Percentiles rank a stretch among this genome's conserved stretches.
phyloP scores from a whole-genome alignment of 2,329 filamentous ascomycete genomes.

The Colletotrichum orbiculare region DNA sequence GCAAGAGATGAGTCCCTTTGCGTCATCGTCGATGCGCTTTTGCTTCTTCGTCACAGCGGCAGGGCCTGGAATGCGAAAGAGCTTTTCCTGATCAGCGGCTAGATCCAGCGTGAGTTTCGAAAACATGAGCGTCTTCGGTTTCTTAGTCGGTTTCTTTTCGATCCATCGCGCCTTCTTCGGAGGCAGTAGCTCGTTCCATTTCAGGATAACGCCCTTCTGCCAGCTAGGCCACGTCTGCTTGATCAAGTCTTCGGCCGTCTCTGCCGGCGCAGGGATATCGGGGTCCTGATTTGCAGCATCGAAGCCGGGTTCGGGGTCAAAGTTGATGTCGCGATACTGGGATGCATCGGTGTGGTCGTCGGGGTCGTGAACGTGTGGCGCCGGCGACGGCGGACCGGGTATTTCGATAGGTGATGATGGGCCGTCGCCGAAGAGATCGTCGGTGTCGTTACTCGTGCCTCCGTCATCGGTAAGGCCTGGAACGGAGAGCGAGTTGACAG shows the following conservation, averaged over 20 bases:
- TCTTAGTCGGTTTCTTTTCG: slow-evolving; percentile 81
- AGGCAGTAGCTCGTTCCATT: slow-evolving; percentile 85
- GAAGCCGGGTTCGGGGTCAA: slow-evolving; percentile 55
- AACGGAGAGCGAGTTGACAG: slow-evolving; percentile 56
- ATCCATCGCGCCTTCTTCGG: slow-evolving; percentile 82
- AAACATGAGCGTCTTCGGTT: slow-evolving; percentile 83
- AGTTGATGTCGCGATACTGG: slow-evolving; percentile 58
- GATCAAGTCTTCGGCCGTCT: slow-evolving; percentile 80
- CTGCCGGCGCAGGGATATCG: slow-evolving; percentile 74
- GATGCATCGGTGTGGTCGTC: slow-evolving; percentile 48
- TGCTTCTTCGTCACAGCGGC: slow-evolving; percentile 64
- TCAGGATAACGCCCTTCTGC: slow-evolving; percentile 77
- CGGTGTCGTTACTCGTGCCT: slow-evolving; percentile 68
- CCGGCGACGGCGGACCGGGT: slow-evolving; percentile 57
- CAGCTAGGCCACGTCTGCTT: slow-evolving; percentile 86
- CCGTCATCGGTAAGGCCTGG: slow-evolving; percentile 69
- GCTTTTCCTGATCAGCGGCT: slow-evolving; percentile 85
- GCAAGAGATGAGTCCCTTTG: slow-evolving; percentile 60
- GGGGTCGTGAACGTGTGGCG: slow-evolving; percentile 53
- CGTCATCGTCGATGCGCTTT: slow-evolving; percentile 63
- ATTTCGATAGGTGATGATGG: slow-evolving; percentile 59
- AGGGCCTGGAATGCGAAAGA: slow-evolving; percentile 79
- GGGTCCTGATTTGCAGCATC: slow-evolving; percentile 67
- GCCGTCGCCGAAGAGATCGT: slow-evolving; percentile 77
- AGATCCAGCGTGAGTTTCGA: slow-evolving; percentile 91